Conservation (phyloP, 257 asterid species). For the Perilla frutescens region DNA sequence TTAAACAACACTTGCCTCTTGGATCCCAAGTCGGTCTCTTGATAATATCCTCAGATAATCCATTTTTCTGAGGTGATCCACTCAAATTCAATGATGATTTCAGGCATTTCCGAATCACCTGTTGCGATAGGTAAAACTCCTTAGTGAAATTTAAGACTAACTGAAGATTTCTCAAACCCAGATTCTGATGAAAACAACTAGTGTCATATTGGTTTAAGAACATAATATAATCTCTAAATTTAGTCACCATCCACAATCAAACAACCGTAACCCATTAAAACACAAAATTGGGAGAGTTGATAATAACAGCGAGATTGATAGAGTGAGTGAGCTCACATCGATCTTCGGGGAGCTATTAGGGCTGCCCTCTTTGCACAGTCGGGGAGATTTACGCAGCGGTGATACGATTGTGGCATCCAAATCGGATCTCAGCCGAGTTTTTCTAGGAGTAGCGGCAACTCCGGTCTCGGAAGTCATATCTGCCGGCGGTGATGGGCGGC, state of each 20-base stretch:
- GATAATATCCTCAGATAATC: slow-evolving; percentile 42
- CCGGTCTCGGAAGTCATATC: slow-evolving; percentile 38
- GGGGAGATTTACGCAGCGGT: slow-evolving; percentile 66
- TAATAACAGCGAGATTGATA: neutral
- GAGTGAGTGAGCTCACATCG: slow-evolving; percentile 42
- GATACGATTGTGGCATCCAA: slow-evolving; percentile 40
- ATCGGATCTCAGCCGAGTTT: slow-evolving; percentile 63
- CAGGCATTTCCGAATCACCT: slow-evolving; percentile 52
- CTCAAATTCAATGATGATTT: slow-evolving; percentile 39
- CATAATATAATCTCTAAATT: neutral
- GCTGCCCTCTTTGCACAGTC: slow-evolving; percentile 51
- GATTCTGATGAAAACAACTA: neutral
- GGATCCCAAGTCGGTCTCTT: slow-evolving; percentile 76
- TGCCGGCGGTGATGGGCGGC: slow-evolving; percentile 41
- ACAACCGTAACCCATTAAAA: neutral
- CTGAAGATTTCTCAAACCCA: neutral
- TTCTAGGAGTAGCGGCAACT: slow-evolving; percentile 50
- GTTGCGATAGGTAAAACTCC: neutral
- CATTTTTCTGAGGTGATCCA: slow-evolving; percentile 56
- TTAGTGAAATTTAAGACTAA: slow-evolving; percentile 5
- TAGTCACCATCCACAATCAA: neutral
- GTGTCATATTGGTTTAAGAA: neutral
- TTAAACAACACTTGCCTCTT: slow-evolving; percentile 51
- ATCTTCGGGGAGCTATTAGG: slow-evolving; percentile 52
- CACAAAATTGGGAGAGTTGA: neutral